phyloP scores from a whole-genome alignment of 2,329 filamentous ascomycete genomes.

The Sarocladiaceae sp. region DNA sequence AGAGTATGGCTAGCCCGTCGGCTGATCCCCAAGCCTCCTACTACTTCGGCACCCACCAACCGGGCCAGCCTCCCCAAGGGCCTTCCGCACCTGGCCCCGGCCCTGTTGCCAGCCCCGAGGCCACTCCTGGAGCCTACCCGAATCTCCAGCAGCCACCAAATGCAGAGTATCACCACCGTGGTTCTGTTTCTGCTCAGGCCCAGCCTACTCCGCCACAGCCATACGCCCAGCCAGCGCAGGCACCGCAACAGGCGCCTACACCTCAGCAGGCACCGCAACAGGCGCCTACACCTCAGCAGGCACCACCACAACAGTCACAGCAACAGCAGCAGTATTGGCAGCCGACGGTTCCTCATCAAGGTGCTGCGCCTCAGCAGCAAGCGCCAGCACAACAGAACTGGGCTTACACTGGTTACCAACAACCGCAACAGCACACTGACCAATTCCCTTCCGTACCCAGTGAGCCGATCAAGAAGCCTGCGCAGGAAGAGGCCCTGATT shows the following conservation, averaged over 20 bases:
- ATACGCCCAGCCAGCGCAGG: conserved; percentile 19
- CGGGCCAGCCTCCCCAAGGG: conserved; percentile 24
- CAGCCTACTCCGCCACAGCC: conserved; percentile 26
- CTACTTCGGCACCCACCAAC: conserved; percentile 45
- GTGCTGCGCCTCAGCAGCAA: conserved; percentile 19
- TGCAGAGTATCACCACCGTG: conserved; percentile 34
- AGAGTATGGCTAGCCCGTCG: conserved; percentile 20
- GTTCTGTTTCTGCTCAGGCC: conserved; percentile 30
- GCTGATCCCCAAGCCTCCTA: conserved; percentile 50
- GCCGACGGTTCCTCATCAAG: conserved; percentile 19
- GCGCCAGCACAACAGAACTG: conserved; percentile 28
- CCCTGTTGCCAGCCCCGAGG: conserved; percentile 28
- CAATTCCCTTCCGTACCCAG: conserved; percentile 55
- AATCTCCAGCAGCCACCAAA: conserved; percentile 37
- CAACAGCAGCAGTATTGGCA: conserved; percentile 31
- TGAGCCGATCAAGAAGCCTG: conserved; percentile 37
- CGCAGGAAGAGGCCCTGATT: conserved; percentile 71
- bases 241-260: conserved; percentile 14
- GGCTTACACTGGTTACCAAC: conserved; percentile 48
- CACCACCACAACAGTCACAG: conserved; percentile 25
- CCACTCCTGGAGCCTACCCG: conserved; percentile 45
- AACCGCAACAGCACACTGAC: conserved; percentile 26
- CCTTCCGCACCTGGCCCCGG: conserved; percentile 31
- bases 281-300: conserved; percentile 18
- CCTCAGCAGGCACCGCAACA: conserved; percentile 24